Percentiles rank a stretch among this genome's conserved stretches.
Conservation (phyloP, 1,284 basidiomycete species). For the Mycena sp. region DNA sequence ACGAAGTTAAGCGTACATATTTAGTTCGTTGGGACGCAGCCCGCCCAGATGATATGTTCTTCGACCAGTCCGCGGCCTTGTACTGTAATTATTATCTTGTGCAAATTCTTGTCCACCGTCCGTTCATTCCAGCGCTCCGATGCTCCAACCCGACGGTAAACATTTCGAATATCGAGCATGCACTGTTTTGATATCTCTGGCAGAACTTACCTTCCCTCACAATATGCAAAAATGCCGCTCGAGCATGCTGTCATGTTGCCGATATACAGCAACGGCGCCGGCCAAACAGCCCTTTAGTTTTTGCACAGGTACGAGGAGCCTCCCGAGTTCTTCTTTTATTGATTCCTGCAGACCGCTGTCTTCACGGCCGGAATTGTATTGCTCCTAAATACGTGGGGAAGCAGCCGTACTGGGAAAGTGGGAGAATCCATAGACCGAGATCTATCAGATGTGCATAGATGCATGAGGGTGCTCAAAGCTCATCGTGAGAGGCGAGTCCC, state of each 20-base stretch:
- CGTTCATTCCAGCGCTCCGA: conserved; percentile 59
- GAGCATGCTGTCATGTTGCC: conserved; percentile 38
- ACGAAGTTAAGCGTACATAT: neutral
- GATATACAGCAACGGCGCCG: conserved; percentile 22
- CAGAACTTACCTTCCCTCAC: conserved; percentile 36
- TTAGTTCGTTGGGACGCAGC: conserved; percentile 65
- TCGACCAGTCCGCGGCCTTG: conserved; percentile 64
- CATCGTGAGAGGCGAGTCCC: neutral
- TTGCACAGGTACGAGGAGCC: conserved; percentile 5
- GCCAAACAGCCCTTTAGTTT: conserved; percentile 4
- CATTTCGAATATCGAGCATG: neutral
- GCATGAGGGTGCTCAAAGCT: neutral
- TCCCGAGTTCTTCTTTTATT: neutral
- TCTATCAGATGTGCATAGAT: conserved; percentile 17
- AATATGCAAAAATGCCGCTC: conserved; percentile 44
- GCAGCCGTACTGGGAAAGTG: conserved; percentile 59
- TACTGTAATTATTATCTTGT: conserved; percentile 66
- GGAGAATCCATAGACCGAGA: neutral
- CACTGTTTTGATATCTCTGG: neutral
- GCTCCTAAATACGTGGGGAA: conserved; percentile 81
- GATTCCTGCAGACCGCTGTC: conserved; percentile 36
- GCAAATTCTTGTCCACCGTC: conserved; percentile 67
- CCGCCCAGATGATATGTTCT: conserved; percentile 53
- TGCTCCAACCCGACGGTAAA: neutral
- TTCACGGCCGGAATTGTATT: conserved; percentile 79